Evolutionary conservation across 257 asterid genomes (phyloP).

Genomic region (Voacanga thouarsii): DNA sequence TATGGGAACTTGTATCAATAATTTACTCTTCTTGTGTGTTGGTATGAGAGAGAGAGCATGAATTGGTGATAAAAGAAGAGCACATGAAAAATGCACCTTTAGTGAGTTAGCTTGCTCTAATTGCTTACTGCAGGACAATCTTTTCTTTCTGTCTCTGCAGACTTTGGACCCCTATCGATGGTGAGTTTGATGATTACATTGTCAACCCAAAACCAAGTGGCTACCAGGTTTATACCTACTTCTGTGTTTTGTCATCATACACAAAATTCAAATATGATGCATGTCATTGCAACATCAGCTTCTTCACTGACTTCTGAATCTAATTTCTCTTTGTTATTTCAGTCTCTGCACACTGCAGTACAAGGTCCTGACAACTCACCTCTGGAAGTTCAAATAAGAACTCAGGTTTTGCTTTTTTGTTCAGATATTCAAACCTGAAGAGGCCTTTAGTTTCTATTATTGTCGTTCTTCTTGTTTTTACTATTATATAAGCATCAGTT

Average conservation of each 20-base stretch:
- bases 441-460: neutral
- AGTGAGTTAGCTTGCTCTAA: neutral
- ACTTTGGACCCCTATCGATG: slow-evolving; percentile 92
- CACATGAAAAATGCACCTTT: neutral
- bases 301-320: slow-evolving; percentile 28
- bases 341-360: slow-evolving; percentile 95
- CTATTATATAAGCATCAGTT: neutral
- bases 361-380: slow-evolving; percentile 90
- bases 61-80: neutral
- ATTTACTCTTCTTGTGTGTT: neutral
- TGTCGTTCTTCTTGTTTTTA: neutral
- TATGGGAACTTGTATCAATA: neutral
- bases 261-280: neutral
- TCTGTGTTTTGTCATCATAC: neutral
- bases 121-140: slow-evolving; percentile 9
- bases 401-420: slow-evolving; percentile 50
- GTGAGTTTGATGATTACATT: slow-evolving; percentile 90
- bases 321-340: slow-evolving; percentile 32
- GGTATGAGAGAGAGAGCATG: neutral
- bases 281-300: slow-evolving; percentile 5
- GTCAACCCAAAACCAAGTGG: slow-evolving; percentile 98
- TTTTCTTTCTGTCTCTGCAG: slow-evolving; percentile 36
- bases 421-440: neutral
- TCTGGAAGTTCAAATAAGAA: slow-evolving; percentile 94
- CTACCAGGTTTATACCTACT: slow-evolving; percentile 66